Evolutionary conservation across 495 filamentous ascomycete genomes (phyloP).

Genomic region (Hypoxylon cercidicola): DNA sequence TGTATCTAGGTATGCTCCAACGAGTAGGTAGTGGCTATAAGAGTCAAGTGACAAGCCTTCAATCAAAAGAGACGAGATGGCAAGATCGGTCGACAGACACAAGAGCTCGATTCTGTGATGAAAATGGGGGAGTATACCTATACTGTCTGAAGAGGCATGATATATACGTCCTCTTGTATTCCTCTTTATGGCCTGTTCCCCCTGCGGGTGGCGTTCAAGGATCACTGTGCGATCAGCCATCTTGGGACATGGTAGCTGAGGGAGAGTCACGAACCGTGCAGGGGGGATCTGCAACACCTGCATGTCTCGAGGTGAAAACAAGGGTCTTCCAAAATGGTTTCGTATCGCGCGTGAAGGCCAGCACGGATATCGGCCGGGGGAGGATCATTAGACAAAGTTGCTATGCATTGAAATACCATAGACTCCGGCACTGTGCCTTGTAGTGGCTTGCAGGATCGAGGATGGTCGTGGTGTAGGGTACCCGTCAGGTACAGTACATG

Average conservation of each 20-base stretch:
- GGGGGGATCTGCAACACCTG: slow-evolving; percentile 32
- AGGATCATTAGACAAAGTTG: slow-evolving; percentile 32
- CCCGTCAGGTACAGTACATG: slow-evolving; percentile 24
- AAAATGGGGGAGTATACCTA: slow-evolving; percentile 16
- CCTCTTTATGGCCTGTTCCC: slow-evolving; percentile 16
- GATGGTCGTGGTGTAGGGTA: slow-evolving; percentile 24
- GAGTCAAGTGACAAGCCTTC: slow-evolving; percentile 1
- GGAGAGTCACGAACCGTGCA: slow-evolving; percentile 14
- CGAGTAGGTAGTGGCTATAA: neutral
- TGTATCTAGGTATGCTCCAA: slow-evolving; percentile 14
- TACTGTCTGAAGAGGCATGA: slow-evolving; percentile 12
- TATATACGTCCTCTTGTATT: slow-evolving; percentile 9
- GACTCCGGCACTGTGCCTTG: slow-evolving; percentile 20
- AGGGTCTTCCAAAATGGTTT: slow-evolving; percentile 30
- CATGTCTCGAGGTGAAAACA: slow-evolving; percentile 32
- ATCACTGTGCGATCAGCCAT: slow-evolving; percentile 15
- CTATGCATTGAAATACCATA: slow-evolving; percentile 24
- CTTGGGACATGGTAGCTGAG: slow-evolving; percentile 32
- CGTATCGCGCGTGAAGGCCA: slow-evolving; percentile 17
- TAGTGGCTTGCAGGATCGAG: slow-evolving; percentile 21
- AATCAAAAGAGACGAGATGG: neutral
- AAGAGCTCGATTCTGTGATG: slow-evolving; percentile 19
- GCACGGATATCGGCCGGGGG: slow-evolving; percentile 15
- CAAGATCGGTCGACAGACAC: slow-evolving; percentile 7
- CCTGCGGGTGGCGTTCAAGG: slow-evolving; percentile 16